Conservation (phyloP, 345 rosid species). For the Hibiscus tridactylites region DNA sequence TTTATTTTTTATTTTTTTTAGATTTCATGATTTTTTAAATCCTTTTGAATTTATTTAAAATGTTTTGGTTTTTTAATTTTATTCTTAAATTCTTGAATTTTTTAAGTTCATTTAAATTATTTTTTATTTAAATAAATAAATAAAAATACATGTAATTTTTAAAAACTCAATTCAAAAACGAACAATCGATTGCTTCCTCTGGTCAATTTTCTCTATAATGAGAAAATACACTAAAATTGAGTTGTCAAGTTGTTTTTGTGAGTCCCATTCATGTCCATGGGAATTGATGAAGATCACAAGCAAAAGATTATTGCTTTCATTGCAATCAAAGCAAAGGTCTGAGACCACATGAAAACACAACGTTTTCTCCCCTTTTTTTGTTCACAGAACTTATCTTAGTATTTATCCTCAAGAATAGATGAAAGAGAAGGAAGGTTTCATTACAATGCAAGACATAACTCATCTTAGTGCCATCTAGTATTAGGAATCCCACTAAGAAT, state of each 20-base stretch:
- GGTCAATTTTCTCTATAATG: neutral
- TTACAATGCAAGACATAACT: neutral
- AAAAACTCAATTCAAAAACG: no score
- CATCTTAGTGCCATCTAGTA: neutral
- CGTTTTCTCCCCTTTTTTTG: neutral
- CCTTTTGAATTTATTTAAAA: no score
- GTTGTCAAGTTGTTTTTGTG: neutral
- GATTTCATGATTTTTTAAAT: no score
- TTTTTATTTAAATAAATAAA: no score
- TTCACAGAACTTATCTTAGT: neutral
- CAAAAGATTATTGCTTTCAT: constrained; percentile 16
- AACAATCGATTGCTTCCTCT: neutral
- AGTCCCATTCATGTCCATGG: neutral
- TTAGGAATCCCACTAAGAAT: constrained; percentile 1
- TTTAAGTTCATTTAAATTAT: no score
- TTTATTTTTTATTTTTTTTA: no score
- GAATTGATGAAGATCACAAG: constrained; percentile 3
- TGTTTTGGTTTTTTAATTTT: no score
- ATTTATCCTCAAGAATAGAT: neutral
- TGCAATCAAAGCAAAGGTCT: constrained; percentile 19
- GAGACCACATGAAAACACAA: neutral
- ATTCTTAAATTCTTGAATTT: no score
- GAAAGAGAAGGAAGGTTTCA: neutral
- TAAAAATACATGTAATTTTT: no score
- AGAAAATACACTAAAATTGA: constrained; percentile 1